Conservation (phyloP, 257 asterid species). For the Solanum appendiculatum region DNA sequence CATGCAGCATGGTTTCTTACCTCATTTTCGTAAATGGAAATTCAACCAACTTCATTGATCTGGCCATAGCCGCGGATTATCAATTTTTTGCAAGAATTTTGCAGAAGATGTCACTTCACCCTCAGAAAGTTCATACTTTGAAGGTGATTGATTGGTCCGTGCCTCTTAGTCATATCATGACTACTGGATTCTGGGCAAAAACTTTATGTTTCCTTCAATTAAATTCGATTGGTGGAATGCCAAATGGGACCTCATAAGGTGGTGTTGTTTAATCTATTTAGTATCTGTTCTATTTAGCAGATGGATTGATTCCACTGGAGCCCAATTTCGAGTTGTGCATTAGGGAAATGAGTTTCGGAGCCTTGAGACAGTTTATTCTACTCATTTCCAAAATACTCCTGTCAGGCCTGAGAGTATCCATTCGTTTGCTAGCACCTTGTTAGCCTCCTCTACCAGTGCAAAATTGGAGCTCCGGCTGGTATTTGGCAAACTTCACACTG, state of each 20-base stretch:
- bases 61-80: neutral
- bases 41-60: neutral
- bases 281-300: neutral
- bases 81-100: neutral
- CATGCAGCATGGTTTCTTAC: neutral
- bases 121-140: neutral
- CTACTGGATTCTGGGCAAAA: neutral
- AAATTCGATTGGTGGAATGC: neutral
- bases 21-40: neutral
- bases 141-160: neutral
- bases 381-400: slow-evolving; percentile 39
- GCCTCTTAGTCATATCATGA: neutral
- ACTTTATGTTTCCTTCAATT: neutral
- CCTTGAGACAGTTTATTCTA: slow-evolving; percentile 53
- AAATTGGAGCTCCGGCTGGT: slow-evolving; percentile 29
- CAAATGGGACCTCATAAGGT: neutral
- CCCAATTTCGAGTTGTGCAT: neutral
- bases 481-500: slow-evolving; percentile 24
- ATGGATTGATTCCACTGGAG: neutral
- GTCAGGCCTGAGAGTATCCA: slow-evolving; percentile 16
- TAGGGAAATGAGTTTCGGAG: slow-evolving; percentile 38
- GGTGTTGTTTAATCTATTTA: neutral
- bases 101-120: neutral
- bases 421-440: slow-evolving; percentile 3
- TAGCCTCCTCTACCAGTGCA: slow-evolving; percentile 14